Conservation (phyloP, 179 eudicot genomes). For the Drosera spatulata region DNA sequence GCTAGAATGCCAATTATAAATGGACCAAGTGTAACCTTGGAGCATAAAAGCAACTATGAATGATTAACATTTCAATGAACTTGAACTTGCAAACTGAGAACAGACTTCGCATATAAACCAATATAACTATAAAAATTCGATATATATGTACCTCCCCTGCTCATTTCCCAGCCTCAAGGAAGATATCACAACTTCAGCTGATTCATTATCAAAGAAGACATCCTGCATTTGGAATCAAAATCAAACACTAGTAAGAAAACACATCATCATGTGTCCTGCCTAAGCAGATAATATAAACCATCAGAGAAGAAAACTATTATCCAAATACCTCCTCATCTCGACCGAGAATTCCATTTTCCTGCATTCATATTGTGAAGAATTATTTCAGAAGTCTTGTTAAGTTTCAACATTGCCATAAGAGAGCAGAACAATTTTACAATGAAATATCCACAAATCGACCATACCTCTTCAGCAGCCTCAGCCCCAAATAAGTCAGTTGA, state of each 20-base stretch:
- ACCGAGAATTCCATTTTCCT: slow-evolving; percentile 65
- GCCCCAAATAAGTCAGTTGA: slow-evolving; percentile 55
- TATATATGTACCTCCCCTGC: slow-evolving; percentile 66
- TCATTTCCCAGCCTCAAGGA: slow-evolving; percentile 93
- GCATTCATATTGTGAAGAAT: slow-evolving; percentile 14
- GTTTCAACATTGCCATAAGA: neutral
- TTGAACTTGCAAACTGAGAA: too few relatives aligned
- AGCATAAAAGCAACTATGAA: too few relatives aligned
- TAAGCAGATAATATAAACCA: neutral
- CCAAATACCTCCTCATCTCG: slow-evolving; percentile 78
- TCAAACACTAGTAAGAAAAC: neutral
- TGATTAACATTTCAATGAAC: too few relatives aligned
- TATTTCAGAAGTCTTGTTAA: neutral
- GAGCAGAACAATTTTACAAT: neutral
- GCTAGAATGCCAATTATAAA: too few relatives aligned
- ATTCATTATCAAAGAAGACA: slow-evolving; percentile 92
- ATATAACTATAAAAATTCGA: too few relatives aligned
- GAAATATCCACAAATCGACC: neutral
- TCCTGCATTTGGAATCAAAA: slow-evolving; percentile 40
- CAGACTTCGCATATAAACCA: too few relatives aligned
- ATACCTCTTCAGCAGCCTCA: slow-evolving; percentile 70
- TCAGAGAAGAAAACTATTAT: neutral
- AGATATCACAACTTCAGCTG: slow-evolving; percentile 97
- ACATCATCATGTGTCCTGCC: neutral
- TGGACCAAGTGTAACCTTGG: too few relatives aligned